A percentile compares a stretch with the other conserved stretches of the same genome.
Conservation (phyloP, 2,329 filamentous ascomycete genomes). For the Colletotrichum orbiculare region DNA sequence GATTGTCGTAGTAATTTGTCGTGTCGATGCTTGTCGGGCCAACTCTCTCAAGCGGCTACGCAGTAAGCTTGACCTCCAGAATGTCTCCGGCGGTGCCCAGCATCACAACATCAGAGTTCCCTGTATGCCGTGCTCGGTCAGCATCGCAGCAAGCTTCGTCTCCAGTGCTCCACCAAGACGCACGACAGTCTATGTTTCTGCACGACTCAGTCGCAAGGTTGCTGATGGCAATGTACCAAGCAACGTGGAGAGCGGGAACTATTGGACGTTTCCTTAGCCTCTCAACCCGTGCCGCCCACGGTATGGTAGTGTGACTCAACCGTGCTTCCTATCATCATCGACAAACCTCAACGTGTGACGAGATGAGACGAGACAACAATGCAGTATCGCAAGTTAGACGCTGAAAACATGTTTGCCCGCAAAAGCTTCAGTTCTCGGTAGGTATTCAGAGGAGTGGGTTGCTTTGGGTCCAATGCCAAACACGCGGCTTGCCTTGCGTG, state of each 20-base stretch:
- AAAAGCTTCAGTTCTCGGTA: too few species aligned
- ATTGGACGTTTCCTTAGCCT: too few species aligned
- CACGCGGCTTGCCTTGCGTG: too few species aligned
- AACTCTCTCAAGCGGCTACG: slow-evolving; percentile 85
- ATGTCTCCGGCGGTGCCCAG: slow-evolving; percentile 81
- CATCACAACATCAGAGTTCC: slow-evolving; percentile 86
- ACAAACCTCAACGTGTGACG: too few species aligned
- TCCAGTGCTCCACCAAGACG: neutral
- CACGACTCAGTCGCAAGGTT: slow-evolving; percentile 15
- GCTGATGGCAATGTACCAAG: neutral
- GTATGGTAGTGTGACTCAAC: too few species aligned
- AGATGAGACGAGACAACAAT: too few species aligned
- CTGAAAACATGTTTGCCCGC: too few species aligned
- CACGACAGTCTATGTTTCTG: slow-evolving; percentile 22
- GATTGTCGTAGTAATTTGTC: slow-evolving; percentile 89
- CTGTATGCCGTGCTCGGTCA: slow-evolving; percentile 43
- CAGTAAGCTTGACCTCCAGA: slow-evolving; percentile 71
- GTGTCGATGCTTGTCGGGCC: slow-evolving; percentile 83
- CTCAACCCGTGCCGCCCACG: too few species aligned
- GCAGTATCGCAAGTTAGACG: too few species aligned
- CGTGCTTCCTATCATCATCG: too few species aligned
- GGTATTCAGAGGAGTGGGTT: too few species aligned
- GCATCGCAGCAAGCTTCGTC: slow-evolving; percentile 14
- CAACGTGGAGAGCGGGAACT: neutral
- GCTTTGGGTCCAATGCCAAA: too few species aligned